Evolutionary conservation across 495 filamentous ascomycete species (phyloP).

Genomic region (Clohesyomyces aquaticus): DNA sequence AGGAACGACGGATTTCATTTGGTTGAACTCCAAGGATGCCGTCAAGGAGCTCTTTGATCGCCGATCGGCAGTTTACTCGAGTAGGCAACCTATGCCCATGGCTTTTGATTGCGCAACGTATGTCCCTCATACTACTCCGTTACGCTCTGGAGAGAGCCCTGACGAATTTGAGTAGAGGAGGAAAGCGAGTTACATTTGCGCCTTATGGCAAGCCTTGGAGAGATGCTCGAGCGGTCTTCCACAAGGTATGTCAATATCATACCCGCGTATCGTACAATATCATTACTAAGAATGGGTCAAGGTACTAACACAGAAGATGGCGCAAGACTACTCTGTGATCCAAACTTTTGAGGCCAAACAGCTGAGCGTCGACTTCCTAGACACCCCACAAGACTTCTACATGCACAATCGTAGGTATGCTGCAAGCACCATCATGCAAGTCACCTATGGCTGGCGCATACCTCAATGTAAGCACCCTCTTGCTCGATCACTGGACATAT

Average conservation of each 20-base stretch:
- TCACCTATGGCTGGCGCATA: constrained; percentile 15
- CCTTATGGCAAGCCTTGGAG: constrained; percentile 15
- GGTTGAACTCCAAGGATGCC: constrained; percentile 13
- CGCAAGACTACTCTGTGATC: constrained; percentile 16
- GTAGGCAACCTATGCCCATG: constrained; percentile 16
- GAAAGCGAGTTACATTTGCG: constrained; percentile 13
- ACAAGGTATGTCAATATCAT: neutral
- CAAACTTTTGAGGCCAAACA: constrained; percentile 14
- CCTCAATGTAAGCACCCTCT: constrained; percentile 4
- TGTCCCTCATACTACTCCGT: too few species aligned
- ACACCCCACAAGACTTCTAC: constrained; percentile 14
- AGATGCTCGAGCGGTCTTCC: constrained; percentile 7
- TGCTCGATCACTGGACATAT: neutral
- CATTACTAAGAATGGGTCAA: neutral
- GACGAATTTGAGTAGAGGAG: too few species aligned
- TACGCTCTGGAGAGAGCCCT: too few species aligned
- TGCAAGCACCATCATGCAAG: constrained; percentile 12
- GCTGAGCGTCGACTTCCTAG: constrained; percentile 14
- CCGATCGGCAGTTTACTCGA: constrained; percentile 12
- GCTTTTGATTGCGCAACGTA: constrained; percentile 17
- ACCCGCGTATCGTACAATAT: neutral
- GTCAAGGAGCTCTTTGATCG: constrained; percentile 20
- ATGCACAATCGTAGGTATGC: constrained; percentile 15
- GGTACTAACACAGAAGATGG: constrained; percentile 17
- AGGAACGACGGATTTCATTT: constrained; percentile 15